A percentile compares a stretch with the other conserved stretches of the same genome.
Conservation (phyloP, 2,329 filamentous ascomycete genomes). For the Botrytis fabae region DNA sequence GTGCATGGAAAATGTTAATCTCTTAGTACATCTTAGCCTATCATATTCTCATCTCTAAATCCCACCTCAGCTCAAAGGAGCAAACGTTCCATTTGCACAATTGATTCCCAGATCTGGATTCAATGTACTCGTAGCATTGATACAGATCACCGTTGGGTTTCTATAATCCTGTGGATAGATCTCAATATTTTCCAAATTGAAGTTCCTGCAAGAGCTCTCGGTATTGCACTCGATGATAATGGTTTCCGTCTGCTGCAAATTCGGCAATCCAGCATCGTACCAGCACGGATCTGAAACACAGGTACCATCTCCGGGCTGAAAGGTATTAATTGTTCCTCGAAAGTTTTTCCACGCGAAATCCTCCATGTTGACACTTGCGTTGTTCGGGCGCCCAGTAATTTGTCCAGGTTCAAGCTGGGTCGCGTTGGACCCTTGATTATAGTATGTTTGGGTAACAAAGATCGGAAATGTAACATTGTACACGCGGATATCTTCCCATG, state of each 20-base stretch:
- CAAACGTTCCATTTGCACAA: constrained; percentile 43
- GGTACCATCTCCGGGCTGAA: constrained; percentile 46
- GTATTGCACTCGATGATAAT: constrained; percentile 48
- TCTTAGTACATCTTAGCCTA: background rate
- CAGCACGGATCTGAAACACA: constrained; percentile 47
- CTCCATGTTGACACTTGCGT: constrained; percentile 46
- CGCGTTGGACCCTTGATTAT: constrained; percentile 43
- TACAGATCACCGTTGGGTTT: constrained; percentile 41
- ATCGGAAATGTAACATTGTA: constrained; percentile 50
- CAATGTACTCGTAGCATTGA: constrained; percentile 41
- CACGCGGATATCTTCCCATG: constrained; percentile 47
- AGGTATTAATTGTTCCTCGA: constrained; percentile 46
- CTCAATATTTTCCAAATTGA: constrained; percentile 41
- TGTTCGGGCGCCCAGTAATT: constrained; percentile 40
- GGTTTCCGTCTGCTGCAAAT: constrained; percentile 45
- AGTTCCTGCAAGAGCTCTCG: constrained; percentile 43
- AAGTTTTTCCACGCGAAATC: constrained; percentile 47
- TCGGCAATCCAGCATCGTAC: constrained; percentile 45
- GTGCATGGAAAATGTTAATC: background rate
- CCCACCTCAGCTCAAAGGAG: background rate
- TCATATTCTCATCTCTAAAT: background rate
- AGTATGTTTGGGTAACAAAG: constrained; percentile 49
- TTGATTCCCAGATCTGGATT: constrained; percentile 42
- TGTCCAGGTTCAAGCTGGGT: constrained; percentile 37
- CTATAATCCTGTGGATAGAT: constrained; percentile 40